Base-by-base conservation (phyloP, 306 rosid species). In the Quillaja saponaria region DNA sequence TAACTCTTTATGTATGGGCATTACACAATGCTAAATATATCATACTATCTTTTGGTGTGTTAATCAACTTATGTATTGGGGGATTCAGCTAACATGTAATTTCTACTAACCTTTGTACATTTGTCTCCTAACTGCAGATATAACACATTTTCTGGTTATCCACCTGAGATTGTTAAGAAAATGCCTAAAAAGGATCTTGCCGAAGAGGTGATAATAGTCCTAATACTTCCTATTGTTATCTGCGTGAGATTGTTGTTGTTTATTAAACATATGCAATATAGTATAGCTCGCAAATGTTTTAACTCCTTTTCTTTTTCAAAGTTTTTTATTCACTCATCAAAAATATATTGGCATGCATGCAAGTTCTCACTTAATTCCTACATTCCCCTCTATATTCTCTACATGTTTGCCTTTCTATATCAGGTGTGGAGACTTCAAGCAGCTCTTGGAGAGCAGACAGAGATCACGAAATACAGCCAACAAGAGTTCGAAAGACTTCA, bases 141-240 rank as follows among this genome's bases (percentile, higher is more conserved):
- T 69, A 85, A 90, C 79, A 94, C 99, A 8, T 94, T 94, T 76
- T 65, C 73, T 58, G 97, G 99, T 64, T 94, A 85, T 81, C 99
- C 99, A 58, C 99, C 99, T 14, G 99, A 94, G 75, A 82, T 94
- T 66, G 97, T 94, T 74, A 94, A 89, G 89, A 90, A 90, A 81
- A 94, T 94, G 99, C 97, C 99, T 52, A 94, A 87, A 71, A 85
- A 80, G 83, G 99, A 94, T 87, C 97, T 94, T 67, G 88, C 99
- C 0, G 99, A 94, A 79, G 99, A 94, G 97, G 99, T 94, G 69
- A 76, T 68, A 52, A n/a, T 72, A 42, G 52, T 65, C 61, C 37
- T 57, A 19, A 8, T 66, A 46, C 3, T 18, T 12, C 13, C 4
- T 20, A 2, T 13, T n/a, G 40, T 10, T 48, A 13, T 49, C 41